A percentile compares a stretch with the other conserved stretches of the same genome.
Evolutionary conservation across 352 stramenopile species (phyloP).

Genomic region (Phytophthora pluvialis): DNA sequence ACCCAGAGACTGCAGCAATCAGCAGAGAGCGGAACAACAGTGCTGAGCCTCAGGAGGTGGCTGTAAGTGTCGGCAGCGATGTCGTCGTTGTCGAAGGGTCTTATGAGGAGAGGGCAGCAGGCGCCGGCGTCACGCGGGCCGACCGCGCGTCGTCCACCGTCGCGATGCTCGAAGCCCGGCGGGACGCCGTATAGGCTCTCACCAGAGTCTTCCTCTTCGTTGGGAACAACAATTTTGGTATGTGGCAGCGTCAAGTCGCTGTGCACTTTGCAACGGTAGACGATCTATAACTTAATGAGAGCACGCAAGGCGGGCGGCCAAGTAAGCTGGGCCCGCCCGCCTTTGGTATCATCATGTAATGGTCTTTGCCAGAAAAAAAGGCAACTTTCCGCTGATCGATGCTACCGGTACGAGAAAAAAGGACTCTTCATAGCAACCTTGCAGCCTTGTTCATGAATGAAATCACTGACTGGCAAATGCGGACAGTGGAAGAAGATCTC

Average conservation of each 20-base stretch:
- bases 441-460: too few species aligned
- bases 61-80: conserved; percentile 18
- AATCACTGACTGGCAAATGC: neutral
- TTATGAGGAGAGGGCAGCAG: conserved; percentile 30
- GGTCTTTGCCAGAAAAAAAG: neutral
- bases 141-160: conserved; percentile 20
- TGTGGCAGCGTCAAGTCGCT: neutral
- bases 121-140: conserved; percentile 1
- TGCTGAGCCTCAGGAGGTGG: neutral
- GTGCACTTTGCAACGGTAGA: conserved; percentile 6
- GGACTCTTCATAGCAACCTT: too few species aligned
- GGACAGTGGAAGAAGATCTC: neutral
- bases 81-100: conserved; percentile 24
- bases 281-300: conserved; percentile 37
- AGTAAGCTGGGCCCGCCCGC: neutral
- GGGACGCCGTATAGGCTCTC: conserved; percentile 18
- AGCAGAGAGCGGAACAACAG: conserved; percentile 16
- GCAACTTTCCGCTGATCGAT: neutral
- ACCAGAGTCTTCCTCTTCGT: conserved; percentile 3
- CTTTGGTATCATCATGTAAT: neutral
- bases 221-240: conserved; percentile 18
- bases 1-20: neutral
- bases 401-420: too few species aligned
- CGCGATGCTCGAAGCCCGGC: conserved; percentile 31
- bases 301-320: neutral